phyloP scores from a whole-genome alignment of 257 asterid genomes.

The Penstemon barbatus region DNA sequence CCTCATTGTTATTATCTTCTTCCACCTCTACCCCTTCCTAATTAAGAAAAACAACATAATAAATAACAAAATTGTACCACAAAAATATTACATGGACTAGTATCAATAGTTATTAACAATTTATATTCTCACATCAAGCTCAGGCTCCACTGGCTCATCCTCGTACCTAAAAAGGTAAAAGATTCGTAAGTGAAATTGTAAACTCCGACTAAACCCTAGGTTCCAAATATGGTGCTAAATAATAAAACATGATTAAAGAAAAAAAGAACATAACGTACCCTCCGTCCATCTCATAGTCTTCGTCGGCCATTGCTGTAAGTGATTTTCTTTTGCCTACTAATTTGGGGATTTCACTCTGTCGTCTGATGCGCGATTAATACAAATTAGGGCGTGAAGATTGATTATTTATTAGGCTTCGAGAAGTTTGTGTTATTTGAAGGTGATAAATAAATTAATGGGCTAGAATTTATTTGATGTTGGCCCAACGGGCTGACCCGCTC shows the following conservation, averaged over 20 bases:
- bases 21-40: slow-evolving; percentile 88
- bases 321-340: no score
- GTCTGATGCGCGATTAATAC: no score
- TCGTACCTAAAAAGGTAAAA: slow-evolving; percentile 47
- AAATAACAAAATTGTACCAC: not conserved
- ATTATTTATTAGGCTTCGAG: no score
- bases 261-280: slow-evolving; percentile 38
- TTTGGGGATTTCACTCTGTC: no score
- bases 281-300: slow-evolving; percentile 88
- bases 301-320: slow-evolving; percentile 67
- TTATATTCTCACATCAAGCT: slow-evolving; percentile 59
- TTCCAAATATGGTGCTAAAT: not conserved
- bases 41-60: not conserved
- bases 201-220: slow-evolving; percentile 31
- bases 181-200: not conserved
- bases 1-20: slow-evolving; percentile 61
- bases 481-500: no score
- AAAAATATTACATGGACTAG: not conserved
- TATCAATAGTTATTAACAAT: not conserved
- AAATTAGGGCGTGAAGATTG: no score
- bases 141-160: slow-evolving; percentile 88
- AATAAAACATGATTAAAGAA: not conserved
- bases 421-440: no score
- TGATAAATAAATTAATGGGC: no score
- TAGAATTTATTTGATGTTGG: no score